phyloP scores from a whole-genome alignment of 2,329 filamentous ascomycete species.

The Cercospora sp. region DNA sequence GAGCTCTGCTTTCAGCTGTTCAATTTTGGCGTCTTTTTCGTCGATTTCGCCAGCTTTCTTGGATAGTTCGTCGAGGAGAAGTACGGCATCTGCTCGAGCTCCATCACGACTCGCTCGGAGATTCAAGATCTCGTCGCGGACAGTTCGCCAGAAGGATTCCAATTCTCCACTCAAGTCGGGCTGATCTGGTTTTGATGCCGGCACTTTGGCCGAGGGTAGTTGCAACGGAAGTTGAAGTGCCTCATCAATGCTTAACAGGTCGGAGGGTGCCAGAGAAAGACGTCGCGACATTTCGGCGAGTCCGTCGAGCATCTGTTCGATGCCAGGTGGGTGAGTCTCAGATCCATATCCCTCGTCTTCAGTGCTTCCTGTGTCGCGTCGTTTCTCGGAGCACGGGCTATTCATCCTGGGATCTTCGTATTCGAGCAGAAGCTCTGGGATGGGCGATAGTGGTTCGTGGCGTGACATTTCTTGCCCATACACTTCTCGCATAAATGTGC shows the following conservation, averaged over 20 bases:
- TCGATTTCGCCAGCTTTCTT: slow-evolving; percentile 1
- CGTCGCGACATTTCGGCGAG: slow-evolving; percentile 11
- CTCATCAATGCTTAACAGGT: slow-evolving; percentile 4
- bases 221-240: background rate
- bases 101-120: slow-evolving; percentile 1
- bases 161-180: background rate
- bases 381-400: background rate
- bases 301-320: slow-evolving; percentile 10
- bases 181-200: background rate
- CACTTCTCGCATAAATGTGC: background rate
- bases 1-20: slow-evolving; percentile 3
- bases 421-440: slow-evolving; percentile 10
- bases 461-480: background rate
- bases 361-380: background rate
- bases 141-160: slow-evolving; percentile 9
- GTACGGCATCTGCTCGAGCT: slow-evolving; percentile 4
- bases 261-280: slow-evolving; percentile 6
- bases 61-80: slow-evolving; percentile 7
- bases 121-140: slow-evolving; percentile 5
- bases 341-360: slow-evolving; percentile 15
- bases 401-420: slow-evolving; percentile 1
- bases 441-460: slow-evolving; percentile 4
- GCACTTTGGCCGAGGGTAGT: too few relatives aligned
- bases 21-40: slow-evolving; percentile 3
- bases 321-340: background rate